Evolutionary conservation across 768 basidiomycete genomes (phyloP), one percentile per base, ranked within the genome.

Genomic region (Calvatia gigantea): DNA sequence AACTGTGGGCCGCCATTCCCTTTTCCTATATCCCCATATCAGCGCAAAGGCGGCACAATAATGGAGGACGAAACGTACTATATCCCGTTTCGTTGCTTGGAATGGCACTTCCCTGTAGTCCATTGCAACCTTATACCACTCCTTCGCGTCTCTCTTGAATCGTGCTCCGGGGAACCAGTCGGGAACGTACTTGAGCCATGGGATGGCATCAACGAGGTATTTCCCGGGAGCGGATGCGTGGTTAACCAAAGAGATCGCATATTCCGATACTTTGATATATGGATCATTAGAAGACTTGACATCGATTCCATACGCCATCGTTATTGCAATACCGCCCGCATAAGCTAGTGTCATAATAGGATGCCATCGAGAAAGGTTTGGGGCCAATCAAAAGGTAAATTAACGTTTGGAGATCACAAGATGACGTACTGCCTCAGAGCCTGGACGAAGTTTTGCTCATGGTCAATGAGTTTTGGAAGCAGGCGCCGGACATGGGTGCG

Each of bases 151-250:
- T 14, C 69, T 69, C 63, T 78, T 73, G 72, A 84, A 86, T 0
- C 71, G 71, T 0, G 80, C 76, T 11, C 83, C 84, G 5, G 84
- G 84, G 29, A 80, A 64, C 83, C 81, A 85, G 38, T 63, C 57
- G 0, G 84, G 84, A 3, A 84, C 57, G 58, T 77, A 64, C 61
- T 65, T 66, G 31, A 73, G 57, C 12, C 63, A 23, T 0, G 72
- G 69, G 21, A 73, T 39, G 2, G 54, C 44, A 54, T 80, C 78
- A 6, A 81, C 75, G 6, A 75, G 64, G 54, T 71, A 77, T 25
- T 41, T 43, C 4, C 58, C 58, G 5, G 58, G 58, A 3, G 49
- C 33, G 14, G 25, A 42, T 6, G 52, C 58, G 6, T 44, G 11
- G 6, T 42, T 55, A 32, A 55, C 17, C 9, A 55, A n/a, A 62